phyloP scores from a whole-genome alignment of 257 asterid genomes.

The Solanum piurae region DNA sequence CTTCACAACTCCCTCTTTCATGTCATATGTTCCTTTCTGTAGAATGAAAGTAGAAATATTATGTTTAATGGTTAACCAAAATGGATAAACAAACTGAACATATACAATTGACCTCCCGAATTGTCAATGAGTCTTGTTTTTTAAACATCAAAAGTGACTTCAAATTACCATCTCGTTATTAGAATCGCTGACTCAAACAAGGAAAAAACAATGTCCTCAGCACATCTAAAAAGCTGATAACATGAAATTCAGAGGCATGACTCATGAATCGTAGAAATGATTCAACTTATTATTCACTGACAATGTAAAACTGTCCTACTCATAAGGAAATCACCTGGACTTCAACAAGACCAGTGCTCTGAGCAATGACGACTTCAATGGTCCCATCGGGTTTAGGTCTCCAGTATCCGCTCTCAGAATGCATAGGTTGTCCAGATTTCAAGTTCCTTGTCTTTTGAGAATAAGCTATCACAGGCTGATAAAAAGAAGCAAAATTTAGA shows the following conservation, averaged over 20 bases:
- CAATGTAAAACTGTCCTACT: neutral
- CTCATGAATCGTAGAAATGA: neutral
- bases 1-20: slow-evolving; percentile 30
- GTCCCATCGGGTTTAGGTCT: slow-evolving; percentile 55
- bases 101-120: neutral
- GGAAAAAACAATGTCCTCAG: neutral
- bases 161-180: neutral
- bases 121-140: neutral
- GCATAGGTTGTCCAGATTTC: slow-evolving; percentile 57
- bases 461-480: slow-evolving; percentile 43
- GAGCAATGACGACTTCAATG: slow-evolving; percentile 62
- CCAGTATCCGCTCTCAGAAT: slow-evolving; percentile 67
- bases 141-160: neutral
- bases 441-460: slow-evolving; percentile 67
- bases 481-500: neutral
- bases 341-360: slow-evolving; percentile 74
- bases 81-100: neutral
- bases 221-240: neutral
- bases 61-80: neutral
- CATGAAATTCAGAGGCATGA: neutral
- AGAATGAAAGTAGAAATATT: neutral
- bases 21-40: slow-evolving; percentile 50
- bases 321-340: slow-evolving; percentile 30
- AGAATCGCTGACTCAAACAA: neutral
- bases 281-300: neutral